These are phyloP conservation scores for Backusella mclennaniae DNA, from an alignment of 192 early-diverging fungal species.

Conservation along the genomic window DNA sequence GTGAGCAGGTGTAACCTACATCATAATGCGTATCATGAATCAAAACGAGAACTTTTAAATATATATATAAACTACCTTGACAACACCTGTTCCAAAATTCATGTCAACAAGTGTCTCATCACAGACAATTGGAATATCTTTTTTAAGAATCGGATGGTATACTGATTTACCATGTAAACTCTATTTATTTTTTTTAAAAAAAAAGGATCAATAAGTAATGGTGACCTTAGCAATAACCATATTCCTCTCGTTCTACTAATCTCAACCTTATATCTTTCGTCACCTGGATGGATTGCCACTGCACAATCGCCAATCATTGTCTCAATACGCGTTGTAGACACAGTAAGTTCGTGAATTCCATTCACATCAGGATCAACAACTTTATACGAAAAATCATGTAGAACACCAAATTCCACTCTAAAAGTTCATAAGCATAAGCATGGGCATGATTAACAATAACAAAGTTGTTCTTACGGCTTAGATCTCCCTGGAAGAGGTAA, in stretches of 20 bases:
- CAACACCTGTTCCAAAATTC: constrained; percentile 93
- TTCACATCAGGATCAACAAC: constrained; percentile 60
- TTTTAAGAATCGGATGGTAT: constrained; percentile 80
- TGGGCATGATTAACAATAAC: not conserved
- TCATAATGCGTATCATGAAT: not conserved
- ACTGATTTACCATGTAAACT: constrained; percentile 62
- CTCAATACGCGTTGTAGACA: constrained; percentile 97
- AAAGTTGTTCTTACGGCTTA: constrained; percentile 46
- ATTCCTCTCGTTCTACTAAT: not conserved
- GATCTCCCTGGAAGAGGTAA: constrained; percentile 76
- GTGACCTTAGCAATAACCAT: not conserved
- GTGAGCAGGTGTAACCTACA: constrained; percentile 92
- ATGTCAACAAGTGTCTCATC: constrained; percentile 84
- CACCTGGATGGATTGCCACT: constrained; percentile 87
- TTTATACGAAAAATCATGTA: constrained; percentile 88
- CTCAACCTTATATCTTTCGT: constrained; percentile 76
- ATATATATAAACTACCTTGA: constrained; percentile 65
- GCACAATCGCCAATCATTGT: constrained; percentile 98
- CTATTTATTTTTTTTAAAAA: constrained; percentile 7
- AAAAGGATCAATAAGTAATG: not conserved
- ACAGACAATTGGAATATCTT: constrained; percentile 79
- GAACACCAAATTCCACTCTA: constrained; percentile 94
- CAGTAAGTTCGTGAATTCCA: constrained; percentile 66
- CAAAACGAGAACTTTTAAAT: not conserved
- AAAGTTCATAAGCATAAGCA: not conserved